Base-by-base conservation (phyloP, 495 filamentous ascomycete species). In the Geoglossum glabrum region DNA sequence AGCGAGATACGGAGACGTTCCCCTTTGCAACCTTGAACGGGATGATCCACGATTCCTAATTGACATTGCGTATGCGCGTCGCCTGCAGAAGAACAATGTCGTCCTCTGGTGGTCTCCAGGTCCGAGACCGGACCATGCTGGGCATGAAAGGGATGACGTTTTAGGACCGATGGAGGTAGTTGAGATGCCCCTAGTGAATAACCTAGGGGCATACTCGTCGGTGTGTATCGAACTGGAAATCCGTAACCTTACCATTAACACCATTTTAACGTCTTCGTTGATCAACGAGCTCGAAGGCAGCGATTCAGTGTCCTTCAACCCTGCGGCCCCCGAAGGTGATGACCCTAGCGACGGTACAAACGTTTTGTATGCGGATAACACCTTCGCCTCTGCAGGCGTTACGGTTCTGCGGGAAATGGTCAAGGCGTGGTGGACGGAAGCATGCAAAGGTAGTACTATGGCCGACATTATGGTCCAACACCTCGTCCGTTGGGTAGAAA, bases 391-490 rank as follows among this genome's bases (percentile, higher is more conserved):
- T 56, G 89, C 90, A 10, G 87, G 90, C 36, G 82, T 95, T 6
- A 76, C 80, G 23, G 92, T 97, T 15, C 73, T 99, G 3, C 82
- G 92, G 5, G 92, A 96, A 67, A 97, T 99, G 92, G 92, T 99
- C 60, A 96, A 95, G 67, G 80, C 86, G 1, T 99, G 93, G 93
- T 96, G 90, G 89, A 79, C 81, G 0, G 89, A 97, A 71, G 92
- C 92, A 11, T 95, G 88, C 69, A 83, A 80, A 57, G 90, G 88
- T 4, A 87, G 85, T 59, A 82, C 76, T 27, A 95, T 96, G 87
- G 92, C 92, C 9, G 92, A 99, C 67, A 82, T 97, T 60, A 93
- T 99, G 79, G 93, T 99, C 17, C 87, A 95, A 67, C 90, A 97
- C 69, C 76, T 99, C 28, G 87, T 99, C 25, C 85, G 93, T 63